Conservation (phyloP, 78 protist genomes). For the Chrysochromulina parva region DNA sequence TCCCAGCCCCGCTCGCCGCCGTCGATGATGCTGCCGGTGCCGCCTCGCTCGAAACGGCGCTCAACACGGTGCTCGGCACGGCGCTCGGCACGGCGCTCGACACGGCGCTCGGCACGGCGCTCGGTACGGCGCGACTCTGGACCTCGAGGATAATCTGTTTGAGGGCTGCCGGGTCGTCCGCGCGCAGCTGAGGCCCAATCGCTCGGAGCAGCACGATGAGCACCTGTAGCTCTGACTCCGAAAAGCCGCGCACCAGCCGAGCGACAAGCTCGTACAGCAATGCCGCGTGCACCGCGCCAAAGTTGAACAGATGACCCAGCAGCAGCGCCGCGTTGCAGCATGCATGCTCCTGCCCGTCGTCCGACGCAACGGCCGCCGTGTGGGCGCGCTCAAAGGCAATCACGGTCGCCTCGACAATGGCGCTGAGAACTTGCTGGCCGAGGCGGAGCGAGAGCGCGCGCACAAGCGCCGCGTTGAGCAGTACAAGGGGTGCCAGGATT, state of each 20-base stretch:
- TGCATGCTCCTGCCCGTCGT: neutral
- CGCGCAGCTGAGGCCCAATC: neutral
- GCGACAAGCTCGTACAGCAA: neutral
- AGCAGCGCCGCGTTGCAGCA: neutral
- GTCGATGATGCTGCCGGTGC: too few relatives aligned
- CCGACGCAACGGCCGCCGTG: neutral
- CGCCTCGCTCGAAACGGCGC: too few relatives aligned
- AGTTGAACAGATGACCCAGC: neutral
- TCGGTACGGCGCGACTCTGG: neutral
- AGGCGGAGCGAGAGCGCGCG: neutral
- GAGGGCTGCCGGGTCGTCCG: constrained; percentile 10
- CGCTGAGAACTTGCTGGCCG: neutral
- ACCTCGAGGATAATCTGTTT: neutral
- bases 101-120: too few relatives aligned
- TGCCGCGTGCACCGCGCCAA: neutral
- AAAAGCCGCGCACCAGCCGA: neutral
- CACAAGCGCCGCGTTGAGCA: neutral
- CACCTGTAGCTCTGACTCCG: neutral
- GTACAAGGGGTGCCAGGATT: neutral
- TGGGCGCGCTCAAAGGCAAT: neutral
- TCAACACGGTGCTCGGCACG: too few relatives aligned
- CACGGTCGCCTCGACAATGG: neutral
- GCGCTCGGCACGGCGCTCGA: too few relatives aligned
- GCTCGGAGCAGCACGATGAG: neutral
- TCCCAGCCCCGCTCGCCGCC: too few relatives aligned